Evolutionary conservation across 2,329 filamentous ascomycete species (phyloP), one percentile per base, ranked within the genome.

Genomic region (Colletotrichum viniferum): DNA sequence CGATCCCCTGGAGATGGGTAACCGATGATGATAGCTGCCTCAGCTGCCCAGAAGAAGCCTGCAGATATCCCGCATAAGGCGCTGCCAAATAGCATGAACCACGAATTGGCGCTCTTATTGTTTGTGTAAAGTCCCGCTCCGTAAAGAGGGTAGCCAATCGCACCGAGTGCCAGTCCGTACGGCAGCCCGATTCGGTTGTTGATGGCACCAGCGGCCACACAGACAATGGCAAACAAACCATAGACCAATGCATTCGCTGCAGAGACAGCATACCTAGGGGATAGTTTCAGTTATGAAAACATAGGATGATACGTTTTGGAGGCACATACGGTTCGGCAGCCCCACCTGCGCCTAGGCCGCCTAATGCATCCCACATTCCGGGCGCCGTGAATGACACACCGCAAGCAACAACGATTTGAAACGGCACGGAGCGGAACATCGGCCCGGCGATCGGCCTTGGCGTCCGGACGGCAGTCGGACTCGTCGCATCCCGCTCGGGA

Each of bases 41-140:
- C 83, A 0, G 83, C 79, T 0, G 83, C 81, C 84, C 84, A 85
- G 21, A 85, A 79, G 2, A 83, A 80, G 0, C 81, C 82, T 0
- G 84, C 84, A 0, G 84, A 84, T 12, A 85, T 72, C 16, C 86
- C 86, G 66, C 86, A 87, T n/a, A 82, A 81, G 0, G 90, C 91
- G 12, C 90, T 90, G 4, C 91, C 92, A 36, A 94, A 84, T 8
- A 93, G 85, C 16, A 93, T 88, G 48, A 93, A 87, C 92, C 92
- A 94, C 71, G 90, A 88, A 3, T 85, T 90, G 61, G 61, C 69
- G 38, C 48, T 71, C 13, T 66, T 52, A 14, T 71, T 66, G 30
- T 71, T 71, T 13, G 61, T 66, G 48, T 71, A 66, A 30, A 71
- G 56, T 16, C 69, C 61, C n/a, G 69, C 69, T 14, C 61, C 69